Conservation (phyloP, 495 filamentous ascomycete genomes). For the Aspergillus mulundensis region DNA sequence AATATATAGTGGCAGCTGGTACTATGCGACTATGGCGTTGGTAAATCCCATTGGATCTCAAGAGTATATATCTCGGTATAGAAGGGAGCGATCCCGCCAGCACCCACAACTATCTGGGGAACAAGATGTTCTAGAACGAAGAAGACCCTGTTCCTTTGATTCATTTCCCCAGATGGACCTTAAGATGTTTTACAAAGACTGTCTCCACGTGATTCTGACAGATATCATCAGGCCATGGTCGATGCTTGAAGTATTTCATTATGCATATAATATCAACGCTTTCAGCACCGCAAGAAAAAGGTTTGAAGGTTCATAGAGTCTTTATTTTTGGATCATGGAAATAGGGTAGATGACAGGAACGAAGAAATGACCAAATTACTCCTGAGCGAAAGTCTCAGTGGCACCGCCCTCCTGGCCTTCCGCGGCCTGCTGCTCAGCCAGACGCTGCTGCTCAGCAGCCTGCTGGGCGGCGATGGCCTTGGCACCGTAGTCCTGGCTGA, state of each 20-base stretch:
- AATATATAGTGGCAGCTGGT: too few relatives aligned
- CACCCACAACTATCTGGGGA: not conserved
- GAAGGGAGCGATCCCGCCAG: too few relatives aligned
- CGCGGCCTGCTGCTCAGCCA: constrained; percentile 57
- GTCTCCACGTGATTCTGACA: too few relatives aligned
- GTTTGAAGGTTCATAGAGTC: constrained; percentile 38
- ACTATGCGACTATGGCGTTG: too few relatives aligned
- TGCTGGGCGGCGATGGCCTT: constrained; percentile 88
- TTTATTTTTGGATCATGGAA: constrained; percentile 43
- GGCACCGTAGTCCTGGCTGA: constrained; percentile 96
- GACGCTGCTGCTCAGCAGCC: constrained; percentile 68
- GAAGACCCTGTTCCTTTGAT: not conserved
- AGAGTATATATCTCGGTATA: too few relatives aligned
- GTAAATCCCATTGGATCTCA: too few relatives aligned
- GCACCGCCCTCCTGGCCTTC: constrained; percentile 45
- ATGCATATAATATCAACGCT: too few relatives aligned
- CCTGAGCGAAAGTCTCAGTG: constrained; percentile 41
- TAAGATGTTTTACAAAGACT: too few relatives aligned
- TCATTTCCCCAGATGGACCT: too few relatives aligned
- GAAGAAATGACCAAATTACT: constrained; percentile 39
- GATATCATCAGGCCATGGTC: too few relatives aligned
- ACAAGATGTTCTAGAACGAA: not conserved
- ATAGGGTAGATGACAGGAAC: constrained; percentile 38
- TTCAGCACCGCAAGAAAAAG: not conserved
- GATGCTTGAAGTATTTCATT: too few relatives aligned